These are phyloP conservation scores for Thielaviopsis euricoi DNA, from an alignment of 2,329 filamentous ascomycete species.

Conservation along the genomic window DNA sequence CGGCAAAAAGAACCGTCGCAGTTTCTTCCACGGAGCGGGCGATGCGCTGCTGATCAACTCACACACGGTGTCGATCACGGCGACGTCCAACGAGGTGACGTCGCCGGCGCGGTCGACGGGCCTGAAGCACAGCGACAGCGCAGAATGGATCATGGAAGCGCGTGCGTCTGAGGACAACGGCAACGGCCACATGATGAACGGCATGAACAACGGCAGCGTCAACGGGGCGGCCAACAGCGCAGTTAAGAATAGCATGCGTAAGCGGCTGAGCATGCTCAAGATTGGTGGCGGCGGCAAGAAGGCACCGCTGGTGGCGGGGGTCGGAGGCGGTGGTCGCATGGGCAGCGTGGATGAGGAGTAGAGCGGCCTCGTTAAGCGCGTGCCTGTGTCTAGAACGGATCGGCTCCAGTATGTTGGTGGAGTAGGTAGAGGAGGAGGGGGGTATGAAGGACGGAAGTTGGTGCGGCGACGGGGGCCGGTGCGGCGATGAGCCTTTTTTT, in stretches of 20 bases:
- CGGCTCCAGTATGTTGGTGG: background rate
- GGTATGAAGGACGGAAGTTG: background rate
- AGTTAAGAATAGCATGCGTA: slow-evolving; percentile 49
- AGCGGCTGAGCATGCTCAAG: slow-evolving; percentile 62
- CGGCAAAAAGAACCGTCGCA: slow-evolving; percentile 10
- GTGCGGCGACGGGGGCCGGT: background rate
- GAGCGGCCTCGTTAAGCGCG: slow-evolving; percentile 11
- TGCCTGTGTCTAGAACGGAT: background rate
- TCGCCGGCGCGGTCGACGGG: background rate
- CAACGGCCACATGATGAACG: too few species aligned
- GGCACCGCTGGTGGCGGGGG: slow-evolving; percentile 31
- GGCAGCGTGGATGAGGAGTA: slow-evolving; percentile 40
- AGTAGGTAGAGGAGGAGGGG: background rate
- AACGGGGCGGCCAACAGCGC: slow-evolving; percentile 15
- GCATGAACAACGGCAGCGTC: too few species aligned
- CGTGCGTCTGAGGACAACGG: slow-evolving; percentile 13
- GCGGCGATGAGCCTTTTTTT: slow-evolving; percentile 3
- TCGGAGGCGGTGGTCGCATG: slow-evolving; percentile 24
- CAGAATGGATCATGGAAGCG: slow-evolving; percentile 16
- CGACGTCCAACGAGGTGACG: background rate
- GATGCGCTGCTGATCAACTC: slow-evolving; percentile 4
- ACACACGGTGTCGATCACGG: background rate
- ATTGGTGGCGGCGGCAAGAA: slow-evolving; percentile 45
- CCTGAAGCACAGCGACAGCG: slow-evolving; percentile 12
- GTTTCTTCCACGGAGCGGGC: slow-evolving; percentile 9